Evolutionary conservation across 768 basidiomycete genomes (phyloP).

Genomic region (Mycena indigotica): DNA sequence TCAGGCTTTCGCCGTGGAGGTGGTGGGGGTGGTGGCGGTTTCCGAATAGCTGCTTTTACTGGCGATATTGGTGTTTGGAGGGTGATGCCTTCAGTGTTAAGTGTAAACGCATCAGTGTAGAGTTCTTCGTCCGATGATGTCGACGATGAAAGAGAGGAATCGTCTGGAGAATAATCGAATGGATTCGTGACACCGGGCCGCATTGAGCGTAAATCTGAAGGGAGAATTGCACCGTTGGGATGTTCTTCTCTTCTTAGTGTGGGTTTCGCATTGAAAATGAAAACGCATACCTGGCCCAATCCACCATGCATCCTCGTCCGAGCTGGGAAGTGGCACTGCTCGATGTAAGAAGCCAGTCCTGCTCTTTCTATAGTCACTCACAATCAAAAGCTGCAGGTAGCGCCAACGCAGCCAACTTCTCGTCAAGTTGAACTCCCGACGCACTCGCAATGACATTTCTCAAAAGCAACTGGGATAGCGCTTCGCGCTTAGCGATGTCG

Average conservation of each 20-base stretch:
- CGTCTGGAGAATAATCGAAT: slow-evolving; percentile 63
- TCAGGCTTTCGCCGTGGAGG: slow-evolving; percentile 35
- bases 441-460: slow-evolving; percentile 63
- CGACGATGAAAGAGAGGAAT: slow-evolving; percentile 70
- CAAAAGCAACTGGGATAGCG: slow-evolving; percentile 67
- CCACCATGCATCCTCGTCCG: slow-evolving; percentile 82
- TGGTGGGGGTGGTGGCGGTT: slow-evolving; percentile 50
- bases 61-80: slow-evolving; percentile 73
- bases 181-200: slow-evolving; percentile 56
- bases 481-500: slow-evolving; percentile 72
- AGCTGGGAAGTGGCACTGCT: slow-evolving; percentile 83
- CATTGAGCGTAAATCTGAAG: slow-evolving; percentile 41
- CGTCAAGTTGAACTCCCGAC: slow-evolving; percentile 69
- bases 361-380: slow-evolving; percentile 34
- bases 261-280: not conserved
- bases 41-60: slow-evolving; percentile 43
- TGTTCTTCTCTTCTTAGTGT: slow-evolving; percentile 42
- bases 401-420: slow-evolving; percentile 64
- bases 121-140: slow-evolving; percentile 87
- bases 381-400: slow-evolving; percentile 50
- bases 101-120: slow-evolving; percentile 66
- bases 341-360: no score
- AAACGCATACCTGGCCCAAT: slow-evolving; percentile 57
- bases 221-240: slow-evolving; percentile 57
- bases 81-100: slow-evolving; percentile 74